Evolutionary conservation across 441 rosid species (phyloP), one percentile per base, ranked within the genome.

Genomic region (Euphorbia schlechtendalii): DNA sequence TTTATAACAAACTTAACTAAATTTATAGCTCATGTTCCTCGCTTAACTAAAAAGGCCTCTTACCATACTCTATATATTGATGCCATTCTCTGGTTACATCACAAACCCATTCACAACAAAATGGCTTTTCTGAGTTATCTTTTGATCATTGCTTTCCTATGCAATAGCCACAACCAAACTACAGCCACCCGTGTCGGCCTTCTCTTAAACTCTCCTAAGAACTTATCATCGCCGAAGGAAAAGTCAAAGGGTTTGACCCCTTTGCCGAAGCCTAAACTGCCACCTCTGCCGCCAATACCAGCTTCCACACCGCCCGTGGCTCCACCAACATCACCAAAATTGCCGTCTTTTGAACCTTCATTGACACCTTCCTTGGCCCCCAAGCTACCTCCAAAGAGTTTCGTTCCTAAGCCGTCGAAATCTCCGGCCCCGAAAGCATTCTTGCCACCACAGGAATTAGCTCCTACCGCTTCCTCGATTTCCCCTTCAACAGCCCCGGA

Each of bases 181-280:
- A 17, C 8, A 22, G 68, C 68, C 15, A 36, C 52, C 10, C 68
- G 68, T 24, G 32, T 3, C 36, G 36, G 36, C 7, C 36, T 32
- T 54, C 25, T 38, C 2, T 20, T 24, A 1, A 18, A 63, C 43
- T 3, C 5, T 12, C 12, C 45, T n/a, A 32, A 49, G 2, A 40
- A 4, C 25, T 21, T n/a, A 14, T 13, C 30, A 21, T 3, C 32
- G 4, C 2, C 10, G n/a, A n/a, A n/a, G 21, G 2, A 21, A 28
- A 62, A 62, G 25, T 46, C 48, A 13, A 18, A 3, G 11, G 60
- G 14, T 54, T 5, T 67, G 64, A 32, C 63, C 11, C 56, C 46
- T 38, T 21, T 67, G 38, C 64, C 46, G 4, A 30, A 17, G n/a
- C 70, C 56, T 43, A 66, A 46, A 54, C 25, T 66, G 43, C 63